These are phyloP conservation scores for Trichomonas tenax DNA, from an alignment of 208 protist genomes.

Conservation along the genomic window DNA sequence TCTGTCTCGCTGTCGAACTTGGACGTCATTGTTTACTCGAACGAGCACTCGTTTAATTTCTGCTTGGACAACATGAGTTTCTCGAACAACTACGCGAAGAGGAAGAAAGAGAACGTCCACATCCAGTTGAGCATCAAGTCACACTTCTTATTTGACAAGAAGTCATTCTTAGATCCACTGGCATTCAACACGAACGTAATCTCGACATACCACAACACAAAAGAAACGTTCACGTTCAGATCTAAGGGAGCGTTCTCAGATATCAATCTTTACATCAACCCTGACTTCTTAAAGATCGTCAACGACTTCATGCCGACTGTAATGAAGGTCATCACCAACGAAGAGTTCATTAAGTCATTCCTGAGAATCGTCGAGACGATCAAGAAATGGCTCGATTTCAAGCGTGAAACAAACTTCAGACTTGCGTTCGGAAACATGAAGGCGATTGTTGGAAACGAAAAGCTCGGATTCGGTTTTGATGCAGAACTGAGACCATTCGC, in stretches of 20 bases:
- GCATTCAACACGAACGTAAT: not conserved
- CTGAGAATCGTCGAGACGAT: not conserved
- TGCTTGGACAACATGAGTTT: not conserved
- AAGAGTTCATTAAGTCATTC: not conserved
- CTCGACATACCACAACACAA: not conserved
- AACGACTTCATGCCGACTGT: not conserved
- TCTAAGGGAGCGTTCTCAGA: not conserved
- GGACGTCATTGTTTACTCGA: not conserved
- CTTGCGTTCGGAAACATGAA: not conserved
- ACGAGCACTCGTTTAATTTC: not conserved
- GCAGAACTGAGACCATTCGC: not conserved
- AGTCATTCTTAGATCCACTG: not conserved
- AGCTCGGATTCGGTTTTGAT: not conserved
- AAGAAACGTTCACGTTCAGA: not conserved
- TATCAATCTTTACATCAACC: not conserved
- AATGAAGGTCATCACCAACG: not conserved
- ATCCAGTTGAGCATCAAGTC: not conserved
- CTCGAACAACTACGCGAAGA: not conserved
- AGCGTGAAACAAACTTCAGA: not conserved
- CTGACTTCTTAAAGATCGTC: not conserved
- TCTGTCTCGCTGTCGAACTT: not conserved
- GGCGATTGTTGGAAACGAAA: not conserved
- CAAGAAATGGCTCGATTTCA: not conserved
- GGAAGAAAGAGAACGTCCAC: not conserved
- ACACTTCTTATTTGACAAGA: not conserved